phyloP scores from a whole-genome alignment of 352 stramenopile genomes.

The Globisporangium acanthophoron region DNA sequence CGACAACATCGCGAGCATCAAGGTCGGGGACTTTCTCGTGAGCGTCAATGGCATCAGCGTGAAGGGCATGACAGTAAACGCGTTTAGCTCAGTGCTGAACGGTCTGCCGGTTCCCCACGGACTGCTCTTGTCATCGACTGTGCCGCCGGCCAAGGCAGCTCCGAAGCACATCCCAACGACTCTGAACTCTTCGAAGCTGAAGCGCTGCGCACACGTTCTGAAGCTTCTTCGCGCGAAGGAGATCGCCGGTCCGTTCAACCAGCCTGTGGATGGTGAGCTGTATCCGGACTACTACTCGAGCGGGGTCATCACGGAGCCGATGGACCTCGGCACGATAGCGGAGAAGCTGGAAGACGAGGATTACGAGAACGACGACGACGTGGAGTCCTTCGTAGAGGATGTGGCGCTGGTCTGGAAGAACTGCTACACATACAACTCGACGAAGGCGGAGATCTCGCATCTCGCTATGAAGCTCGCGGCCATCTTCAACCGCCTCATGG shows the following conservation, averaged over 20 bases:
- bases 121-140: conserved; percentile 45
- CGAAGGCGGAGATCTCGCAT: conserved; percentile 74
- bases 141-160: conserved; percentile 31
- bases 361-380: conserved; percentile 76
- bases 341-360: conserved; percentile 85
- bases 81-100: conserved; percentile 25
- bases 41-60: conserved; percentile 51
- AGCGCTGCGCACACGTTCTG: conserved; percentile 62
- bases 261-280: conserved; percentile 75
- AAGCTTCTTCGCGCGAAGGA: conserved; percentile 79
- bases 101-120: conserved; percentile 35
- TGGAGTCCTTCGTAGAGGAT: conserved; percentile 78
- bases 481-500: conserved; percentile 77
- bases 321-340: conserved; percentile 77
- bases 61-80: conserved; percentile 26
- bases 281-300: conserved; percentile 81
- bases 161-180: conserved; percentile 64
- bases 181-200: conserved; percentile 47
- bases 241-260: conserved; percentile 70
- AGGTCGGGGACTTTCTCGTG: conserved; percentile 38
- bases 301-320: conserved; percentile 64
- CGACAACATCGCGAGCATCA: conserved; percentile 9
- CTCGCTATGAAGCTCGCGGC: conserved; percentile 69
- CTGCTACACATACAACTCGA: conserved; percentile 80
- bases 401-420: conserved; percentile 83